phyloP scores from a whole-genome alignment of 306 rosid genomes.

The Lablab purpureus region DNA sequence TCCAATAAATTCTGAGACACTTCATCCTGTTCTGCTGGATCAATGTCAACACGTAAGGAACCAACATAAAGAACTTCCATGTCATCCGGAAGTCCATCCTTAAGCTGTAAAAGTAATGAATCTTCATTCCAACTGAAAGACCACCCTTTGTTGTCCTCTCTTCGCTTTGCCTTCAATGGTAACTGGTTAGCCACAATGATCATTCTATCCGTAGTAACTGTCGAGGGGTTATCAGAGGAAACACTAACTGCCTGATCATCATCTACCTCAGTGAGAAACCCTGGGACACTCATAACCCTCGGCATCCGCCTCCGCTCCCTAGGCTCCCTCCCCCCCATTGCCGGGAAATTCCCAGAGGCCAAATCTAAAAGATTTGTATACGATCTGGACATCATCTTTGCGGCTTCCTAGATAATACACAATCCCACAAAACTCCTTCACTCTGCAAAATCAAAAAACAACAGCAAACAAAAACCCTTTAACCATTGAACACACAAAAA shows the following conservation, averaged over 20 bases:
- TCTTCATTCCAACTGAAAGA: slow-evolving; percentile 84
- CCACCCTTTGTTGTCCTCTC: slow-evolving; percentile 72
- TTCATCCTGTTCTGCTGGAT: slow-evolving; percentile 71
- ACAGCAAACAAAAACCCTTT: slow-evolving; percentile 17
- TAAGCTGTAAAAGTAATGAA: slow-evolving; percentile 77
- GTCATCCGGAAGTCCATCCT: slow-evolving; percentile 80
- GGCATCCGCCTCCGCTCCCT: slow-evolving; percentile 64
- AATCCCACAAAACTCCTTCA: slow-evolving; percentile 45
- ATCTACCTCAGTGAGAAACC: slow-evolving; percentile 65
- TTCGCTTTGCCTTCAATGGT: slow-evolving; percentile 73
- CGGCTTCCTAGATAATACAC: slow-evolving; percentile 39
- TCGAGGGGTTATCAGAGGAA: slow-evolving; percentile 72
- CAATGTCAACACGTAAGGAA: slow-evolving; percentile 66
- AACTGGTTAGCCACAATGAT: slow-evolving; percentile 86
- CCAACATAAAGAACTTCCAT: slow-evolving; percentile 82
- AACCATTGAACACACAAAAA: slow-evolving; percentile 23
- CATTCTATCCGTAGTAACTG: slow-evolving; percentile 63
- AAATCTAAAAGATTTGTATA: slow-evolving; percentile 81
- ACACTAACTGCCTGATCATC: slow-evolving; percentile 73
- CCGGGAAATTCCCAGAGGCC: slow-evolving; percentile 83
- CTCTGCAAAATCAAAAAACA: slow-evolving; percentile 40
- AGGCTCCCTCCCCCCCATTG: slow-evolving; percentile 58
- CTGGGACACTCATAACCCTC: slow-evolving; percentile 74
- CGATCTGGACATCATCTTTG: slow-evolving; percentile 78
- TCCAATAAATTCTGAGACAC: slow-evolving; percentile 72